Conservation (phyloP, 768 basidiomycete genomes). For the Russula vinacea region DNA sequence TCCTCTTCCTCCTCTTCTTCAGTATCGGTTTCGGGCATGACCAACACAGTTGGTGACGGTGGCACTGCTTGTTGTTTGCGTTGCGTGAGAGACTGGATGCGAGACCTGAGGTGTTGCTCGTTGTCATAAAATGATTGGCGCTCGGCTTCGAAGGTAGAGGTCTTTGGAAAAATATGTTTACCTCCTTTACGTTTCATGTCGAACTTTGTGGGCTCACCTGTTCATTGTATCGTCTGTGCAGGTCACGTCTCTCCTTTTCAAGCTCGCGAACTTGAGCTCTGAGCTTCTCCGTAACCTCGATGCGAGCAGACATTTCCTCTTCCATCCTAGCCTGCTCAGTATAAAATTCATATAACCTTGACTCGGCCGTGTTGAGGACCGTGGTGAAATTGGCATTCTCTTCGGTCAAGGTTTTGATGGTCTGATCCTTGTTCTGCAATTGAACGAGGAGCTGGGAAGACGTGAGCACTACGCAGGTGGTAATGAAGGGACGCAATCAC, state of each 20-base stretch:
- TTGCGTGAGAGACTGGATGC: constrained; percentile 76
- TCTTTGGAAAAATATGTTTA: constrained; percentile 43
- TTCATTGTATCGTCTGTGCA: constrained; percentile 81
- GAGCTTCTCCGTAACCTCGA: constrained; percentile 81
- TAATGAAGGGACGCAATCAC: constrained; percentile 30
- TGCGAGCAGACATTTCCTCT: constrained; percentile 73
- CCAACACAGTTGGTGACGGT: constrained; percentile 34
- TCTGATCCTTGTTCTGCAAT: constrained; percentile 75
- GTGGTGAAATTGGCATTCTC: constrained; percentile 67
- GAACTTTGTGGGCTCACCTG: constrained; percentile 51
- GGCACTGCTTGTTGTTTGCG: constrained; percentile 47
- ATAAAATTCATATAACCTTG: constrained; percentile 74
- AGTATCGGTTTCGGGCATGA: constrained; percentile 35
- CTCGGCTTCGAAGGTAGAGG: constrained; percentile 86
- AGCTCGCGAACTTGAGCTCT: constrained; percentile 76
- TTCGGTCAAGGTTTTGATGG: constrained; percentile 53
- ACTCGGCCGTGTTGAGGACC: constrained; percentile 63
- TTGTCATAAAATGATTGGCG: constrained; percentile 91
- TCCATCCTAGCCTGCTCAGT: constrained; percentile 80
- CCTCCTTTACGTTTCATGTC: constrained; percentile 16
- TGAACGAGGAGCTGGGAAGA: constrained; percentile 62
- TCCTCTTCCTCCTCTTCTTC: constrained; percentile 46
- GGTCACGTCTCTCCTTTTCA: constrained; percentile 84
- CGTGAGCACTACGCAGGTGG: constrained; percentile 20
- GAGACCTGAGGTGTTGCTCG: constrained; percentile 88